Percentiles rank a stretch among this genome's conserved stretches.
These are phyloP conservation scores for Globisporangium parvum DNA, from an alignment of 352 stramenopile species.

Conservation along the genomic window DNA sequence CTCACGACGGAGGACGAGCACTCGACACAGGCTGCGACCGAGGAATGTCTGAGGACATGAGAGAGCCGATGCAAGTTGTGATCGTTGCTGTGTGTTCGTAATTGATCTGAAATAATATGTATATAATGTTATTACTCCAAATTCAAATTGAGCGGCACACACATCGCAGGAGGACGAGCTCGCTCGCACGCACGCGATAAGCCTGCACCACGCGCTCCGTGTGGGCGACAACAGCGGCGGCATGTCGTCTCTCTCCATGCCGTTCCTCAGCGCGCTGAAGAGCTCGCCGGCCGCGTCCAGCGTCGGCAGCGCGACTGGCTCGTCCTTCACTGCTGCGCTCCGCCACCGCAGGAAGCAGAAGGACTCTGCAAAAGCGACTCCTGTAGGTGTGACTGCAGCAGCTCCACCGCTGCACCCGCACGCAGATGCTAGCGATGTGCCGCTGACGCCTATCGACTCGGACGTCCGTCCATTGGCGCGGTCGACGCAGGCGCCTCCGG, in stretches of 20 bases:
- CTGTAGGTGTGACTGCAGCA: not conserved
- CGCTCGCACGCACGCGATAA: too few relatives aligned
- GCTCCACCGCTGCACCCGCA: not conserved
- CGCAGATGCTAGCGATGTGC: not conserved
- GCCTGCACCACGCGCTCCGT: too few relatives aligned
- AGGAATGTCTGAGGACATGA: too few relatives aligned
- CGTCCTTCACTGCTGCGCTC: slow-evolving; percentile 13
- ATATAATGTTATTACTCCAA: too few relatives aligned
- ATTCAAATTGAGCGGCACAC: too few relatives aligned
- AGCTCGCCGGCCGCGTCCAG: not conserved
- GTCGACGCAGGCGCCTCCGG: not conserved
- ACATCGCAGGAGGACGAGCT: too few relatives aligned
- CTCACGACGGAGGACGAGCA: too few relatives aligned
- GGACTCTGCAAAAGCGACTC: slow-evolving; percentile 2
- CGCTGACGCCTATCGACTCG: not conserved
- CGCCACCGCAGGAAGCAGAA: slow-evolving; percentile 14
- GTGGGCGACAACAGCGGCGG: not conserved
- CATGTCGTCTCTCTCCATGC: slow-evolving; percentile 14
- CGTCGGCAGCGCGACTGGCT: slow-evolving; percentile 1
- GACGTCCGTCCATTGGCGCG: not conserved
- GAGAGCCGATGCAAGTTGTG: too few relatives aligned
- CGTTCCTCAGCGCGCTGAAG: slow-evolving; percentile 11
- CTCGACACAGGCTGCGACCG: too few relatives aligned
- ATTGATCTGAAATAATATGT: too few relatives aligned
- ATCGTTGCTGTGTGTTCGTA: too few relatives aligned